phyloP scores from a whole-genome alignment of 306 rosid genomes.

The Cicer judaicum region DNA sequence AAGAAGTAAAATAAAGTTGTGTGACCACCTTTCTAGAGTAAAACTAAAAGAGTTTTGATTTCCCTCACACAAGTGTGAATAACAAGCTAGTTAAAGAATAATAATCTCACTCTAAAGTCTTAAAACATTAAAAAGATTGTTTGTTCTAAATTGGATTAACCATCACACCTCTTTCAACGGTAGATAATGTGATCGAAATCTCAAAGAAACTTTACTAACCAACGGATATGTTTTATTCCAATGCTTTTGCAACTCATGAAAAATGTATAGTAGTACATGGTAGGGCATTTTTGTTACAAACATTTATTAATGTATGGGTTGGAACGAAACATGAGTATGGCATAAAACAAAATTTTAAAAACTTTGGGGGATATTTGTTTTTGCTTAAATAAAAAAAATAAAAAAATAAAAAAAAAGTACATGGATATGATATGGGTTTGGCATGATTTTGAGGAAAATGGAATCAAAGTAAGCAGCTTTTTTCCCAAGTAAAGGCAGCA shows the following conservation, averaged over 20 bases:
- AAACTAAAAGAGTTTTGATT: slow-evolving; percentile 13
- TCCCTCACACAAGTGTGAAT: slow-evolving; percentile 30
- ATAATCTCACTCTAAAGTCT: slow-evolving; percentile 16
- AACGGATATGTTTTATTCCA: slow-evolving; percentile 42
- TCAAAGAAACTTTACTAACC: background rate
- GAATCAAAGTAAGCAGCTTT: slow-evolving; percentile 78
- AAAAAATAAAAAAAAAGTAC: background rate
- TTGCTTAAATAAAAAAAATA: slow-evolving; percentile 20
- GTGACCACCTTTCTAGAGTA: slow-evolving; percentile 2
- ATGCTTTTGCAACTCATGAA: slow-evolving; percentile 26
- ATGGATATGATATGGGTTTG: slow-evolving; percentile 65
- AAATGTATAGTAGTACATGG: background rate
- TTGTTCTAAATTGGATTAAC: slow-evolving; percentile 25
- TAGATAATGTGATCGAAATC: slow-evolving; percentile 4
- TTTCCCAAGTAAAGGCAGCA: slow-evolving; percentile 50
- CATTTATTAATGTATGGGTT: background rate
- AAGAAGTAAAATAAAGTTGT: slow-evolving; percentile 45
- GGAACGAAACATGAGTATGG: background rate
- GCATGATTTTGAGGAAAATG: slow-evolving; percentile 86
- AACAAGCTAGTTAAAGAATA: slow-evolving; percentile 23
- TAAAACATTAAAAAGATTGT: slow-evolving; percentile 8
- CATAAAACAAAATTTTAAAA: slow-evolving; percentile 27
- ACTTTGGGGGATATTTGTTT: slow-evolving; percentile 16
- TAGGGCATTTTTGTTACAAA: slow-evolving; percentile 5
- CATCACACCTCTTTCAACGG: slow-evolving; percentile 38